A percentile compares a stretch with the other conserved stretches of the same genome.
Evolutionary conservation across 805 yeast species (phyloP).

Genomic region (Wickerhamiella sergipiensis): DNA sequence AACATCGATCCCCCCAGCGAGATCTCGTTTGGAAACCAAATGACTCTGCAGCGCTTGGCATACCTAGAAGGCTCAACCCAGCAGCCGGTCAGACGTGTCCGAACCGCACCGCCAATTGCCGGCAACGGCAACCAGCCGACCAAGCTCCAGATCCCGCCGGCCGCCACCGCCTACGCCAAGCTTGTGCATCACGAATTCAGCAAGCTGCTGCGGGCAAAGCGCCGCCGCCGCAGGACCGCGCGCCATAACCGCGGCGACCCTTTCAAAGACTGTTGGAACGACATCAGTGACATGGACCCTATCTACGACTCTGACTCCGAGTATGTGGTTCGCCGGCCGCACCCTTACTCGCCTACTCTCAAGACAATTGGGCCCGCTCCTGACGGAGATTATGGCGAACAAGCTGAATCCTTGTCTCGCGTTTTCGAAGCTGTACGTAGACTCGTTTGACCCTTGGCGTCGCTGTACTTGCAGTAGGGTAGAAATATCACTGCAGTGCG

Average conservation of each 20-base stretch:
- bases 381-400: constrained; percentile 13
- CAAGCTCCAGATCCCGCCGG: constrained; percentile 9
- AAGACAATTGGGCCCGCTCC: constrained; percentile 7
- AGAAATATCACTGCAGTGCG: no score
- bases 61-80: constrained; percentile 21
- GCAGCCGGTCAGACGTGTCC: constrained; percentile 3
- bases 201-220: constrained; percentile 10
- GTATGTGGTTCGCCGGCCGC: background rate
- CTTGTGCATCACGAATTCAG: constrained; percentile 12
- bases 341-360: constrained; percentile 5
- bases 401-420: background rate
- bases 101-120: background rate
- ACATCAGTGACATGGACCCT: constrained; percentile 22
- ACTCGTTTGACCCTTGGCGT: background rate
- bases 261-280: constrained; percentile 19
- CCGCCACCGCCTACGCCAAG: constrained; percentile 12
- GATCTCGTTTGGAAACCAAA: constrained; percentile 30
- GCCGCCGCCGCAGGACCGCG: constrained; percentile 15
- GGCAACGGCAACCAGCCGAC: background rate
- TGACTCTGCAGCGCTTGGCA: constrained; percentile 27
- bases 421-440: background rate
- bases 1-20: constrained; percentile 35
- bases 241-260: constrained; percentile 17
- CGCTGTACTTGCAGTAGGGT: no score
- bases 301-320: constrained; percentile 26